These are phyloP conservation scores for Oryza brachyantha DNA, from an alignment of 176 grass and related monocot species.

Conservation along the genomic window DNA sequence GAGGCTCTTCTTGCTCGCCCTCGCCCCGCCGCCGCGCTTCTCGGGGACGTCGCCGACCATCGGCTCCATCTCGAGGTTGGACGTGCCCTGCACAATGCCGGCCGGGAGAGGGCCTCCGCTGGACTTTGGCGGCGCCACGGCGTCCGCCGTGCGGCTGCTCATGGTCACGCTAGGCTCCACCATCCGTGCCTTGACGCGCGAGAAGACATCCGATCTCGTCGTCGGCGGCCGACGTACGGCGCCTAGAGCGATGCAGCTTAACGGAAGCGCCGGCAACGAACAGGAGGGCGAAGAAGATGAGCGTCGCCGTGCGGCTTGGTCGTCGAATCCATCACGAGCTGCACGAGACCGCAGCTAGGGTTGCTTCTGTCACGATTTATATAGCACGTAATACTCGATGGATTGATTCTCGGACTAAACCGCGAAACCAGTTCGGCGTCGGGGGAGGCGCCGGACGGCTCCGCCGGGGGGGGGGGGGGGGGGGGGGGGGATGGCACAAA, in stretches of 20 bases:
- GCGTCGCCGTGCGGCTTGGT: neutral
- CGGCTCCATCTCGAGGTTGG: slow-evolving; percentile 66
- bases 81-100: slow-evolving; percentile 62
- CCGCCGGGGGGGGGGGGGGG: too few relatives aligned
- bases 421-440: too few relatives aligned
- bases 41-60: slow-evolving; percentile 46
- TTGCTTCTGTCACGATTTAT: too few relatives aligned
- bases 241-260: slow-evolving; percentile 2
- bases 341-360: too few relatives aligned
- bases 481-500: too few relatives aligned
- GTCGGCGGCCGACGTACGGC: neutral
- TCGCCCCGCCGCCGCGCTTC: neutral
- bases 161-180: neutral
- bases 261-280: slow-evolving; percentile 42
- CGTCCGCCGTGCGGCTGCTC: neutral
- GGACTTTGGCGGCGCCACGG: neutral
- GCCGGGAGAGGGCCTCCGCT: slow-evolving; percentile 65
- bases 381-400: too few relatives aligned
- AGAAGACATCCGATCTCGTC: neutral
- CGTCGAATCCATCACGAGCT: too few relatives aligned
- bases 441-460: too few relatives aligned
- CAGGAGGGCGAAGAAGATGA: slow-evolving; percentile 40
- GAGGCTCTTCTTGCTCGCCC: slow-evolving; percentile 44
- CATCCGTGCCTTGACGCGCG: neutral
- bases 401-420: too few relatives aligned